Conservation (phyloP, 768 basidiomycete genomes). For the Lepiota subincarnata region DNA sequence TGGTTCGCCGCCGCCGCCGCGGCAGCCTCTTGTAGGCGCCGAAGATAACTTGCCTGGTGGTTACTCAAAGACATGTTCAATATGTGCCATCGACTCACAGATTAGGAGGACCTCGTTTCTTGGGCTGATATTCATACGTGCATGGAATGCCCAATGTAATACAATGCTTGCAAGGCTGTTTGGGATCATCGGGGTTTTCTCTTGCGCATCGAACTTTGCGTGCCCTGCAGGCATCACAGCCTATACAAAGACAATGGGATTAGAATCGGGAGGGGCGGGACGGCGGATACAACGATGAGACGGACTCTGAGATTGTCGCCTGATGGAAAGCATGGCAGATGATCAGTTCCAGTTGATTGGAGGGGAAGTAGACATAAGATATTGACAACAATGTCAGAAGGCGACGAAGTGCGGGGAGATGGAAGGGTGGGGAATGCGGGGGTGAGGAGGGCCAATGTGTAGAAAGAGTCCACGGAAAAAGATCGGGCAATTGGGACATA, state of each 20-base stretch:
- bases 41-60: constrained; percentile 53
- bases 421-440: constrained; percentile 37
- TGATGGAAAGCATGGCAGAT: constrained; percentile 29
- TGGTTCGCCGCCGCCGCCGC: constrained; percentile 47
- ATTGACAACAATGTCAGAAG: constrained; percentile 18
- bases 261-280: constrained; percentile 11
- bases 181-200: constrained; percentile 73
- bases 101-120: constrained; percentile 91
- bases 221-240: constrained; percentile 83
- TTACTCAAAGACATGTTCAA: constrained; percentile 5
- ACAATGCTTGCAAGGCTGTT: constrained; percentile 85
- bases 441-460: constrained; percentile 31
- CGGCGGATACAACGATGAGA: constrained; percentile 13
- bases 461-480: constrained; percentile 49
- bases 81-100: constrained; percentile 48
- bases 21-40: constrained; percentile 74
- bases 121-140: constrained; percentile 90
- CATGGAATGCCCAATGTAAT: constrained; percentile 77
- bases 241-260: constrained; percentile 33
- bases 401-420: constrained; percentile 26
- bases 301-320: constrained; percentile 85
- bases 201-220: constrained; percentile 84
- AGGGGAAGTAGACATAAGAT: constrained; percentile 18
- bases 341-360: constrained; percentile 33
- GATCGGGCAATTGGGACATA: constrained; percentile 52